Percentiles rank a stretch among this genome's conserved stretches.
Conservation (phyloP, 352 stramenopile species). For the Globisporangium solare region DNA sequence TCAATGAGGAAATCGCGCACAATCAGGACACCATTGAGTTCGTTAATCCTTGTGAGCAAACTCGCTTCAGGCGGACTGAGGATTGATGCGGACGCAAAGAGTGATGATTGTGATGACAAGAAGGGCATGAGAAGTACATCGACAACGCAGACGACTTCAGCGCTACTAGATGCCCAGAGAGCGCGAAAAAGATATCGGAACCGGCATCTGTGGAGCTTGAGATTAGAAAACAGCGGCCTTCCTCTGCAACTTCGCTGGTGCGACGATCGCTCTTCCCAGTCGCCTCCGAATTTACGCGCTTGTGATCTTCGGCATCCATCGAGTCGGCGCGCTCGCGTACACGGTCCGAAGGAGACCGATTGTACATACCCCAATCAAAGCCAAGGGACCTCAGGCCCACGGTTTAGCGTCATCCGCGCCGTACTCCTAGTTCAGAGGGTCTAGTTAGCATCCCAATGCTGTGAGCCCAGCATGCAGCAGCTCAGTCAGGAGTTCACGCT, state of each 20-base stretch:
- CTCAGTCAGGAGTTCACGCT: too few species aligned
- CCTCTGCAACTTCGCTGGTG: slow-evolving; percentile 33
- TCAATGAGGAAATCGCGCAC: too few species aligned
- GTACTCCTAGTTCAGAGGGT: too few species aligned
- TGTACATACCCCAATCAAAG: slow-evolving; percentile 65
- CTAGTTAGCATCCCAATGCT: too few species aligned
- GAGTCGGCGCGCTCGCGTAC: slow-evolving; percentile 47
- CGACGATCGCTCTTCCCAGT: slow-evolving; percentile 35
- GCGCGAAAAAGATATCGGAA: background rate
- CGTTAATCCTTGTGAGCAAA: too few species aligned
- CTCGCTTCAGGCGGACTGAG: too few species aligned
- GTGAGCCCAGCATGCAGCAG: too few species aligned
- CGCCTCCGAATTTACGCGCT: slow-evolving; percentile 36
- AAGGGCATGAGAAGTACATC: too few species aligned
- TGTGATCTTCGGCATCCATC: slow-evolving; percentile 52
- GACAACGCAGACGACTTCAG: too few species aligned
- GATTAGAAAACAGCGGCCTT: slow-evolving; percentile 26
- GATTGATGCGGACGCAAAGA: too few species aligned
- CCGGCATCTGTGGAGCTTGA: background rate
- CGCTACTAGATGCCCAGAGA: background rate
- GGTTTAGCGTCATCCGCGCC: slow-evolving; percentile 57
- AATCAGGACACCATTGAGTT: too few species aligned
- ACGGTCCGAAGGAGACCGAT: slow-evolving; percentile 55
- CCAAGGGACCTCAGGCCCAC: slow-evolving; percentile 48
- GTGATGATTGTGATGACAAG: too few species aligned